Conservation (phyloP, 345 rosid genomes). For the Populus davidiana region DNA sequence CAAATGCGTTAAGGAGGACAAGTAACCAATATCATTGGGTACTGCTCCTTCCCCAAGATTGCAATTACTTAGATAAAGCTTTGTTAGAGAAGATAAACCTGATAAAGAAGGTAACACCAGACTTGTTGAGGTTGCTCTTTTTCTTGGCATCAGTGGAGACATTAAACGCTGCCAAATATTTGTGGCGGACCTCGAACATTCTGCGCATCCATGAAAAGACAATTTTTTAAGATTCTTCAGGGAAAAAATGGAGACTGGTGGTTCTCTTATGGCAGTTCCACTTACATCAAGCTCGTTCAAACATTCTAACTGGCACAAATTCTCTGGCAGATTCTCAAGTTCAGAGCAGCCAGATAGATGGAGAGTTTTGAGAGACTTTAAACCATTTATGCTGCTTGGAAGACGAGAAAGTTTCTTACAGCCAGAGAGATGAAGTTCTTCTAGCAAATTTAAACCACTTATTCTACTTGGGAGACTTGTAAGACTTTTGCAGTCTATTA, state of each 20-base stretch:
- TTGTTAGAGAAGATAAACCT: constrained; percentile 3
- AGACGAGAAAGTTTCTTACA: constrained; percentile 27
- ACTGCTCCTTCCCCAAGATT: constrained; percentile 7
- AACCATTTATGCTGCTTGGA: constrained; percentile 21
- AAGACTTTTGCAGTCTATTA: not conserved
- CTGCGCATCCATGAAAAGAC: constrained; percentile 9
- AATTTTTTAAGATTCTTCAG: constrained; percentile 11
- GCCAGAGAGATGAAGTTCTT: not conserved
- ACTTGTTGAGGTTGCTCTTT: not conserved
- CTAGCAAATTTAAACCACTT: not conserved
- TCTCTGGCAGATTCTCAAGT: constrained; percentile 14
- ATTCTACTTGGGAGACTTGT: not conserved
- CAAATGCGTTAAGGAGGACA: constrained; percentile 2
- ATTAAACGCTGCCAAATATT: not conserved
- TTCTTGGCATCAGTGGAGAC: not conserved
- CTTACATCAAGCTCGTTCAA: constrained; percentile 23
- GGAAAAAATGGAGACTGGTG: not conserved
- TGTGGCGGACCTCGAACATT: not conserved
- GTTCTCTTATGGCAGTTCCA: constrained; percentile 12
- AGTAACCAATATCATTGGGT: not conserved
- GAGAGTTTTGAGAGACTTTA: constrained; percentile 25
- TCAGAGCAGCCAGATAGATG: constrained; percentile 2
- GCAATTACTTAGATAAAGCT: constrained; percentile 6
- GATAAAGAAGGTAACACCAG: constrained; percentile 4
- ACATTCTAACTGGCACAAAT: constrained; percentile 7